Evolutionary conservation across 2,329 filamentous ascomycete genomes (phyloP).

Genomic region (Colletotrichum incanum): DNA sequence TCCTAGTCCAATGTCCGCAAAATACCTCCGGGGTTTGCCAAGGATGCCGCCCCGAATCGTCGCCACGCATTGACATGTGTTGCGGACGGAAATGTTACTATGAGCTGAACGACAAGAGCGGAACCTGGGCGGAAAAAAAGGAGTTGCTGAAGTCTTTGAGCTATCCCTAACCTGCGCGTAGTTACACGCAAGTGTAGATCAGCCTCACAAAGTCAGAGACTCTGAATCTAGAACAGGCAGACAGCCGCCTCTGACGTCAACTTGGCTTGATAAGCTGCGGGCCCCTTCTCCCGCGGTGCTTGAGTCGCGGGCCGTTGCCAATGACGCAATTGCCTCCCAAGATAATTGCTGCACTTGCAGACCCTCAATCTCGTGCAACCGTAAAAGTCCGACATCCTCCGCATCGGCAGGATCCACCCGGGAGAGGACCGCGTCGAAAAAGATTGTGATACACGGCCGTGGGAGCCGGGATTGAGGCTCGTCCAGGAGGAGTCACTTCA

Average conservation of each 20-base stretch:
- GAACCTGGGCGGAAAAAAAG: background rate
- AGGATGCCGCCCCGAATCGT: slow-evolving; percentile 1
- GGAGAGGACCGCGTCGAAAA: slow-evolving; percentile 29
- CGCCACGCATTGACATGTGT: slow-evolving; percentile 19
- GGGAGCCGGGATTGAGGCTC: slow-evolving; percentile 35
- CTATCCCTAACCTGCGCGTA: background rate
- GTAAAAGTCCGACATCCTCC: slow-evolving; percentile 19
- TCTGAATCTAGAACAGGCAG: background rate
- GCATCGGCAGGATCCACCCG: slow-evolving; percentile 29
- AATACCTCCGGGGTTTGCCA: slow-evolving; percentile 6
- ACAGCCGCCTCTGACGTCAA: slow-evolving; percentile 21
- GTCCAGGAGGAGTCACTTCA: background rate
- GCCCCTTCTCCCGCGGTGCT: slow-evolving; percentile 20
- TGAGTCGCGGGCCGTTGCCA: slow-evolving; percentile 26
- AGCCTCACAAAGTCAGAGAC: background rate
- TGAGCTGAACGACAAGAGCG: background rate
- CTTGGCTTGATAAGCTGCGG: slow-evolving; percentile 5
- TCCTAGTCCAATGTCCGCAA: slow-evolving; percentile 1
- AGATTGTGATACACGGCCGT: slow-evolving; percentile 40
- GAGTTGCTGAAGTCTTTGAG: slow-evolving; percentile 7
- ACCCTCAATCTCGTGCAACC: slow-evolving; percentile 30
- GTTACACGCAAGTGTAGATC: slow-evolving; percentile 7
- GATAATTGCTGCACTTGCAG: slow-evolving; percentile 16
- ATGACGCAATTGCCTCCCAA: slow-evolving; percentile 28
- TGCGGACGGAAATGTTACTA: slow-evolving; percentile 11